Conservation (phyloP, 2,329 filamentous ascomycete genomes). For the Scedosporium aurantiacum region DNA sequence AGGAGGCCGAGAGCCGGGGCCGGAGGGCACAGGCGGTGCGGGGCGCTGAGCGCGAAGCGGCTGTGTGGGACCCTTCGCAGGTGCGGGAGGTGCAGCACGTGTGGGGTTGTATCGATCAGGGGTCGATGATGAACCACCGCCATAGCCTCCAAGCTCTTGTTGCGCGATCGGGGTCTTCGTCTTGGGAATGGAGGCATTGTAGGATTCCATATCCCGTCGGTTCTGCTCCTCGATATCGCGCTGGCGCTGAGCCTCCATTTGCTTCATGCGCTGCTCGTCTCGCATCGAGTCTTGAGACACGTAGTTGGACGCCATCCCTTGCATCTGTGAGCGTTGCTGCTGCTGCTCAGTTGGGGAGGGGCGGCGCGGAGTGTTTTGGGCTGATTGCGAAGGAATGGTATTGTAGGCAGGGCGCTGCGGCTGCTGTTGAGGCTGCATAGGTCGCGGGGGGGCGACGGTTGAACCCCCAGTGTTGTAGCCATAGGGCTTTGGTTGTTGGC, state of each 20-base stretch:
- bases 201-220: slow-evolving; percentile 70
- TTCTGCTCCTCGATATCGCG: slow-evolving; percentile 53
- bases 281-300: slow-evolving; percentile 36
- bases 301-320: slow-evolving; percentile 44
- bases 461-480: slow-evolving; percentile 41
- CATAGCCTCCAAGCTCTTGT: slow-evolving; percentile 73
- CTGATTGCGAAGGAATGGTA: slow-evolving; percentile 24
- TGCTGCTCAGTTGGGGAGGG: slow-evolving; percentile 34
- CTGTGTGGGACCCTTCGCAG: slow-evolving; percentile 41
- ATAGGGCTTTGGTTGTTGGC: slow-evolving; percentile 48
- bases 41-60: slow-evolving; percentile 66
- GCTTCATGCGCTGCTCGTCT: slow-evolving; percentile 51
- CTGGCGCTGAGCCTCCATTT: slow-evolving; percentile 47
- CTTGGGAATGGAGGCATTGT: slow-evolving; percentile 82
- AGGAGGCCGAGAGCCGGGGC: slow-evolving; percentile 32
- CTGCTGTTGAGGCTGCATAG: slow-evolving; percentile 18
- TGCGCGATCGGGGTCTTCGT: slow-evolving; percentile 70
- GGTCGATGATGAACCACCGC: slow-evolving; percentile 33
- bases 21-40: slow-evolving; percentile 59
- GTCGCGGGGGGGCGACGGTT: slow-evolving; percentile 58
- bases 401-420: slow-evolving; percentile 31
- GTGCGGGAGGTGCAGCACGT: slow-evolving; percentile 72
- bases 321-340: slow-evolving; percentile 48
- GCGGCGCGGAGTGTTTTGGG: slow-evolving; percentile 27
- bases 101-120: slow-evolving; percentile 75